A percentile compares a stretch with the other conserved stretches of the same genome.
These are phyloP conservation scores for Phytopythium vexans DNA, from an alignment of 352 stramenopile genomes.

Conservation along the genomic window DNA sequence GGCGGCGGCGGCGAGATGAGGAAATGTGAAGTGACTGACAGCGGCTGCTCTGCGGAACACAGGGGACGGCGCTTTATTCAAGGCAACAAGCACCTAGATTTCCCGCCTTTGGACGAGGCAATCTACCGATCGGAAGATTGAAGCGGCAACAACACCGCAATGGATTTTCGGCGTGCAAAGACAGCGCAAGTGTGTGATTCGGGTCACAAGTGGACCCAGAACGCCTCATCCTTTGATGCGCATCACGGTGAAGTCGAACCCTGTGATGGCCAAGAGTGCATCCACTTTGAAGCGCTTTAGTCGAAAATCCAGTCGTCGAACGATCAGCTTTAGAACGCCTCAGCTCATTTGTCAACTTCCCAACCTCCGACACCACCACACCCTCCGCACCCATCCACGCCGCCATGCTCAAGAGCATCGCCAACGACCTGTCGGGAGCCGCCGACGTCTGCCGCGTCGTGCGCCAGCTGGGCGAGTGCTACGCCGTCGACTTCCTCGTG, in stretches of 20 bases:
- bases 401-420: conserved; percentile 44
- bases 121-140: too few species aligned
- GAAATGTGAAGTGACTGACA: background rate
- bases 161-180: too few species aligned
- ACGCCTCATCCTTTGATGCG: too few species aligned
- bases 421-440: conserved; percentile 45
- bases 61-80: background rate
- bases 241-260: too few species aligned
- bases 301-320: too few species aligned
- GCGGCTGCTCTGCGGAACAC: background rate
- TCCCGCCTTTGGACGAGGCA: too few species aligned
- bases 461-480: conserved; percentile 23
- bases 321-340: background rate
- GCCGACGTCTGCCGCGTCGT: conserved; percentile 48
- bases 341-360: background rate
- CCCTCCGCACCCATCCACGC: background rate
- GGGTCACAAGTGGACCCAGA: too few species aligned
- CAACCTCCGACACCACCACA: background rate
- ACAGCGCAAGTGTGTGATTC: too few species aligned
- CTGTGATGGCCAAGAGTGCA: too few species aligned
- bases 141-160: too few species aligned
- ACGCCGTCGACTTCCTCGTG: conserved; percentile 29
- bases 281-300: too few species aligned
- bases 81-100: too few species aligned
- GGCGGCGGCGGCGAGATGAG: background rate